Evolutionary conservation across 345 rosid species (phyloP), one percentile per base, ranked within the genome.

Genomic region (Aquilaria malaccensis): DNA sequence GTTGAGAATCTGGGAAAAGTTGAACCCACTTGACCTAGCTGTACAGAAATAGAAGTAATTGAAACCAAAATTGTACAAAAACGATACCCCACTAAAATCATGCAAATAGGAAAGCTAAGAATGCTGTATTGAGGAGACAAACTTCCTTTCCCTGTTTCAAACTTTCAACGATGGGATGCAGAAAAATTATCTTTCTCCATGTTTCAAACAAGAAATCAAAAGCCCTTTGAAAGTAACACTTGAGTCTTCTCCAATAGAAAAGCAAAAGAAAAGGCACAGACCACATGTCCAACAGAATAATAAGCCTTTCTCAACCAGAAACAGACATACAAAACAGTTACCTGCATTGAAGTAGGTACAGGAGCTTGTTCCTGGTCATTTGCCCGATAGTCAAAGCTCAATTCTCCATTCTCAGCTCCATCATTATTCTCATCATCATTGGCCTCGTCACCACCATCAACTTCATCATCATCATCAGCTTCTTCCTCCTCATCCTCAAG

Each of bases 351-450:
- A 46, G 79, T 58, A 55, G 85, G 68, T 76, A 76, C 72, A 15
- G 61, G 74, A 71, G 74, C 78, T 67, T 75, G 75, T 52, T 78
- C 77, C 56, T 62, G 77, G 60, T 74, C 89, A 72, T 70, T 75
- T 66, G 68, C 84, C 59, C 81, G 76, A 73, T 80, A 70, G 60
- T 83, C 95, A 70, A 88, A 94, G 81, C 97, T 90, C 79, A 94
- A 62, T 61, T 90, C 97, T 63, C 91, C 86, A 70, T 85, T 94
- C 71, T 76, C 85, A 67, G 55, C 63, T 14, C 69, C 67, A 62
- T 77, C 89, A 72, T 77, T 72, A 48, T 67, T 83, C 67, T 69
- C 79, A 57, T 80, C 83, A 58, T 76, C 75, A n/a, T 67, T 76
- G n/a, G 75, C 78, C 33, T 80, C 77, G 46, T 69, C 74, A 49